Percentiles rank a stretch among this genome's conserved stretches.
phyloP scores from a whole-genome alignment of 306 rosid species.

The Vigna hirtella region DNA sequence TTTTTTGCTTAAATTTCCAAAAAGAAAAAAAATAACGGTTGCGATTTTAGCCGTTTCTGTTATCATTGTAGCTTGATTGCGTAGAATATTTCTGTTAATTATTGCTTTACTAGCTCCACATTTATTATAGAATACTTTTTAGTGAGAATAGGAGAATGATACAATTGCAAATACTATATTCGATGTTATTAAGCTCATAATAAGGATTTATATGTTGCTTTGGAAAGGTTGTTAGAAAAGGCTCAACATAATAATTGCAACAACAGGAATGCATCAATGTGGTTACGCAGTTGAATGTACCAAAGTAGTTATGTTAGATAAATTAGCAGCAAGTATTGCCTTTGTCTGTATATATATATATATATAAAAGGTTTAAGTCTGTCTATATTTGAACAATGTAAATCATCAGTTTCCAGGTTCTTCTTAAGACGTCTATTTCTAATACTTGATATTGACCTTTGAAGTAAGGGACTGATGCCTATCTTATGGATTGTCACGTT shows the following conservation, averaged over 20 bases:
- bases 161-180: not conserved
- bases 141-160: not conserved
- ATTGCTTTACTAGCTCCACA: not conserved
- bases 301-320: not conserved
- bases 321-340: not conserved
- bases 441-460: not conserved
- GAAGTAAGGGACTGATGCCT: not conserved
- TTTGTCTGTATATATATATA: not conserved
- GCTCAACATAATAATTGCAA: not conserved
- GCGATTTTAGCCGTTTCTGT: not conserved
- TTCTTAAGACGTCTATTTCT: not conserved
- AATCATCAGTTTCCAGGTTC: not conserved
- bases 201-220: not conserved
- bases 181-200: not conserved
- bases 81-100: not conserved
- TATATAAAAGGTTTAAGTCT: not conserved
- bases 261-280: not conserved
- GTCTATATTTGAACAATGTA: not conserved
- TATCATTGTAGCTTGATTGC: not conserved
- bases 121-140: constrained; percentile 3
- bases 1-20: not conserved
- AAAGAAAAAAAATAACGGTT: not conserved
- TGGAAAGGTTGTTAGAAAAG: constrained; percentile 2
- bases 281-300: not conserved
- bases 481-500: not conserved